Conservation (phyloP, 805 yeast species). For the Tetrapisispora arboricola region DNA sequence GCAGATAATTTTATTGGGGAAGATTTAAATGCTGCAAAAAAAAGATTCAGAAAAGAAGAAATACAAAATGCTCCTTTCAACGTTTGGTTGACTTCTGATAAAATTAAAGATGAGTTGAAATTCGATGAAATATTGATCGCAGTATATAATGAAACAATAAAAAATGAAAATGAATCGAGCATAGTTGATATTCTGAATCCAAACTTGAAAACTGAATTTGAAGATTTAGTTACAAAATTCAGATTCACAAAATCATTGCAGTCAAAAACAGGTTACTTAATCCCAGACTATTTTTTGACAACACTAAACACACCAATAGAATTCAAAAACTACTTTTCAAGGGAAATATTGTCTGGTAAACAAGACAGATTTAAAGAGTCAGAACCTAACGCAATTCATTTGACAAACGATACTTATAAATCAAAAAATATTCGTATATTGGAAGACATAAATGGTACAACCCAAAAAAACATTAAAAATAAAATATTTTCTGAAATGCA, state of each 20-base stretch:
- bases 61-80: conserved; percentile 23
- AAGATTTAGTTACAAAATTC: conserved; percentile 28
- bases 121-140: conserved; percentile 19
- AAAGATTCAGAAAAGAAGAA: conserved; percentile 4
- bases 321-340: conserved; percentile 21
- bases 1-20: conserved; percentile 25
- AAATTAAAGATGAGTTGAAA: conserved; percentile 18
- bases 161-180: background rate
- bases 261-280: conserved; percentile 28
- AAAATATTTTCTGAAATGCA: conserved; percentile 40
- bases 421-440: conserved; percentile 50
- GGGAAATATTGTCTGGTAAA: conserved; percentile 26
- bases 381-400: conserved; percentile 65
- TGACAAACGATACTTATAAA: conserved; percentile 43
- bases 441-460: conserved; percentile 37
- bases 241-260: conserved; percentile 29
- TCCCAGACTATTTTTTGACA: conserved; percentile 32
- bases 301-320: conserved; percentile 22
- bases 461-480: conserved; percentile 37
- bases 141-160: conserved; percentile 5
- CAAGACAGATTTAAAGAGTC: conserved; percentile 42
- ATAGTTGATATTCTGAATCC: conserved; percentile 9
- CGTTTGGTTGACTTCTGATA: conserved; percentile 27
- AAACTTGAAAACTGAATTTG: conserved; percentile 14
- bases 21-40: conserved; percentile 14